Base-by-base conservation (phyloP, 306 rosid genomes). In the Benincasa hispida region DNA sequence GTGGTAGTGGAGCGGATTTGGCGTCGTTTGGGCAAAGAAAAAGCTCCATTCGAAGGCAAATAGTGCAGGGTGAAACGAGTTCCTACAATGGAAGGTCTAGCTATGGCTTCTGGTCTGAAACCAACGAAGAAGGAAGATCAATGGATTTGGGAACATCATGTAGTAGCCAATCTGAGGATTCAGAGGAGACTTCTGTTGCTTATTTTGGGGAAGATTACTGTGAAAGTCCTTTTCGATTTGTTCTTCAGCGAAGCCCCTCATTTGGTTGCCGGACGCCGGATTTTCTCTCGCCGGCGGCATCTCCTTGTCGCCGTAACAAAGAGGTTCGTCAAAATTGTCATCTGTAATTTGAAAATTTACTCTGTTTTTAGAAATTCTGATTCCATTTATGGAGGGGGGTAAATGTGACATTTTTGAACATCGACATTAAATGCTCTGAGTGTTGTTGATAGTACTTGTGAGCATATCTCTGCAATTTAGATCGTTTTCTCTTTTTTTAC, bases 171-270 rank as follows among this genome's bases (percentile, higher is more conserved):
- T 65, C 50, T 14, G 80, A 51, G 51, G 80, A 77, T 13, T 50
- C 61, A 11, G 74, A 63, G 47, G 80, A 19, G 78, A 35, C 45
- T 5, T 58, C 62, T 13, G 21, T 59, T 25, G 62, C 78, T 39
- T 24, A 17, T 35, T 24, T 56, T 42, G 48, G 78, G 17, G 62
- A 63, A 25, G 51, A 81, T 47, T 83, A 80, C 75, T 87, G 89
- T 28, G 85, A 89, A 80, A 90, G 93, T 77, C 98, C 99, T 60
- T 90, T 92, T 32, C 92, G 85, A 72, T 92, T 92, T 61, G 89
- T 83, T 22, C 90, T 90, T 19, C 86, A 83, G 15, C 45, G 67
- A 5, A 88, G 80, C 68, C 86, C 89, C 2, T 78, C 90, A 2
- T 55, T 88, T 58, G 90, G 91, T 53, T 45, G 53, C 82, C 86